phyloP scores from a whole-genome alignment of 345 rosid species.

The Rhodomyrtus tomentosa region DNA sequence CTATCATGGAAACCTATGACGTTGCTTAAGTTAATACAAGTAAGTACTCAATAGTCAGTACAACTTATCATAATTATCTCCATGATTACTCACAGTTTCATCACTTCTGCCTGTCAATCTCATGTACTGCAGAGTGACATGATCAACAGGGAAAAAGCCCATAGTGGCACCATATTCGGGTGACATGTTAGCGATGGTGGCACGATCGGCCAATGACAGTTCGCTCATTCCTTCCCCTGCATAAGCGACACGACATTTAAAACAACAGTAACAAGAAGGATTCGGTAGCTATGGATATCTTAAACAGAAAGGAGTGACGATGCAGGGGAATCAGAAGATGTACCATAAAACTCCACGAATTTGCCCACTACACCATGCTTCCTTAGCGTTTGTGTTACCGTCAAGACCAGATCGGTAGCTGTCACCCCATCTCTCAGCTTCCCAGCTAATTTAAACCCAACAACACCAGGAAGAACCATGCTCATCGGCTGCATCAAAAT shows the following conservation, averaged over 20 bases:
- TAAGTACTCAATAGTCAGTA: background rate
- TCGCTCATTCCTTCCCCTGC: constrained; percentile 87
- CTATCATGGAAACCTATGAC: constrained; percentile 68
- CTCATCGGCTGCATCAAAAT: constrained; percentile 76
- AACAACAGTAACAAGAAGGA: background rate
- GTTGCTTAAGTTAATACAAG: background rate
- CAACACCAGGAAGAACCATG: constrained; percentile 98
- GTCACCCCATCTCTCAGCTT: constrained; percentile 83
- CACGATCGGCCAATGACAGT: constrained; percentile 90
- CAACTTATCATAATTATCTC: background rate
- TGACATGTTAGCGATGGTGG: constrained; percentile 96
- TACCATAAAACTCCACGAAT: constrained; percentile 85
- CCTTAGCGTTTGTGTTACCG: constrained; percentile 89
- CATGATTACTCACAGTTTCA: constrained; percentile 36
- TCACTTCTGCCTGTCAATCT: constrained; percentile 77
- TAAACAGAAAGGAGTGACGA: background rate
- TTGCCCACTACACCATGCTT: constrained; percentile 97
- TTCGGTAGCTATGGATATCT: background rate
- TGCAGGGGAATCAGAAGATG: background rate
- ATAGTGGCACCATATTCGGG: constrained; percentile 97
- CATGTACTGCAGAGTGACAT: constrained; percentile 82
- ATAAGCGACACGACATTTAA: background rate
- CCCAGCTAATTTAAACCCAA: constrained; percentile 73
- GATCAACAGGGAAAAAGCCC: constrained; percentile 98
- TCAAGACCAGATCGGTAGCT: constrained; percentile 90